These are phyloP conservation scores for Diophrys sp. DNA, from an alignment of 73 alveolate genomes.

Conservation along the genomic window DNA sequence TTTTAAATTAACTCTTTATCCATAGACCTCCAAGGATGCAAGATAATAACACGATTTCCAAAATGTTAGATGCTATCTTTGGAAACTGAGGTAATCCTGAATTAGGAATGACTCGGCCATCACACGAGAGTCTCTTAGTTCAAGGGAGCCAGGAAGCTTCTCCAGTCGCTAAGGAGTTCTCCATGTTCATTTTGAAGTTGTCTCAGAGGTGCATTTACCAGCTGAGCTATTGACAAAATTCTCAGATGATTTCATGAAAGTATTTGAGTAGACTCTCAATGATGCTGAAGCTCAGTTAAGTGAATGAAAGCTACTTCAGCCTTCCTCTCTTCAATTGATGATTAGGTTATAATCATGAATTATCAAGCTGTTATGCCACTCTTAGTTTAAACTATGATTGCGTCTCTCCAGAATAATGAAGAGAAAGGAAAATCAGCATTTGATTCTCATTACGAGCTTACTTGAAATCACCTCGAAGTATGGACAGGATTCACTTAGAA, in stretches of 20 bases:
- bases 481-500: slow-evolving; percentile 16
- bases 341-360: slow-evolving; percentile 16
- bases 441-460: slow-evolving; percentile 17
- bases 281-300: slow-evolving; percentile 31
- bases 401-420: slow-evolving; percentile 24
- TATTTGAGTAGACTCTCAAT: slow-evolving; percentile 19
- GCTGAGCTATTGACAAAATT: slow-evolving; percentile 9
- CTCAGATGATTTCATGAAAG: slow-evolving; percentile 28
- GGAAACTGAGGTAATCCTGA: no score
- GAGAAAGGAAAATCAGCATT: slow-evolving; percentile 21
- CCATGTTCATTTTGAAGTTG: slow-evolving; percentile 33
- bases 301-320: slow-evolving; percentile 37
- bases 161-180: slow-evolving; percentile 16
- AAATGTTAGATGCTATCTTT: no score
- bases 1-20: no score
- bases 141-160: slow-evolving; percentile 17
- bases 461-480: slow-evolving; percentile 23
- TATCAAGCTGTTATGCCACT: slow-evolving; percentile 20
- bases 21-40: no score
- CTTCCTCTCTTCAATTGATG: slow-evolving; percentile 45
- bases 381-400: slow-evolving; percentile 29
- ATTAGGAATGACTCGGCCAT: no score
- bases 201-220: slow-evolving; percentile 25
- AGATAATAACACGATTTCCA: no score
- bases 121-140: slow-evolving; percentile 15